Base-by-base conservation (phyloP, 139 green algal genomes). In the Closterium sp. region DNA sequence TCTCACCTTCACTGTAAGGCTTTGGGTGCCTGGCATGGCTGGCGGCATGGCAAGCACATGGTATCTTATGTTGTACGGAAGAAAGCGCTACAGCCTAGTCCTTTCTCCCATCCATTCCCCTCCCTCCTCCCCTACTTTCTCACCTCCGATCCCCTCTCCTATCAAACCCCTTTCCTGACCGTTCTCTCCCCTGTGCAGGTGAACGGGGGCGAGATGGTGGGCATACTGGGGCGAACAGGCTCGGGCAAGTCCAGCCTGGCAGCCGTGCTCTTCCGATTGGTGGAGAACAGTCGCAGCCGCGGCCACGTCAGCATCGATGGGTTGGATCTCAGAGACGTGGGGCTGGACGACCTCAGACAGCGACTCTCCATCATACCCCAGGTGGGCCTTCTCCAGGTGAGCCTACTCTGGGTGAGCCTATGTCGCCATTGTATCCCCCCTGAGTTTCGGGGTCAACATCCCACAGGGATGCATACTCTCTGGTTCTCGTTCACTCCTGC, bases 241-340 rank as follows among this genome's bases (percentile, higher is more conserved):
- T 88, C 92, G 33, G 96, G 96, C 43, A 98, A 98, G 94, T 95
- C 88, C 88, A 95, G 91, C 36, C 88, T 98, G 81, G 94, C 96
- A 36, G 93, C 95, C 35, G 93, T 93, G 12, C 93, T 98, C 55
- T 97, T 97, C 93, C 91, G 96, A 8, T 91, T 98, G 93, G 96
- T 97, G 33, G 95, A 95, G 87, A 90, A 94, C 31, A 64, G 90
- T 30, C 28, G 32, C 34, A 84, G 84, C 35, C 36, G 38, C 3
- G 97, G 97, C 64, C 28, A 34, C 85, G 96, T 99, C 85, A 1
- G 90, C 33, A 93, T 99, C 88, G 97, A 99, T 90, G 96, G 94
- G 10, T 12, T 98, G 4, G 95, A 99, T 94, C 96, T 96, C 32
- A 28, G 36, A n/a, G 91, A 90, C 84, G 96, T 98, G n/a, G 96